Base-by-base conservation (phyloP, 1,139 yeast species). In the Debaryomyces udenii region DNA sequence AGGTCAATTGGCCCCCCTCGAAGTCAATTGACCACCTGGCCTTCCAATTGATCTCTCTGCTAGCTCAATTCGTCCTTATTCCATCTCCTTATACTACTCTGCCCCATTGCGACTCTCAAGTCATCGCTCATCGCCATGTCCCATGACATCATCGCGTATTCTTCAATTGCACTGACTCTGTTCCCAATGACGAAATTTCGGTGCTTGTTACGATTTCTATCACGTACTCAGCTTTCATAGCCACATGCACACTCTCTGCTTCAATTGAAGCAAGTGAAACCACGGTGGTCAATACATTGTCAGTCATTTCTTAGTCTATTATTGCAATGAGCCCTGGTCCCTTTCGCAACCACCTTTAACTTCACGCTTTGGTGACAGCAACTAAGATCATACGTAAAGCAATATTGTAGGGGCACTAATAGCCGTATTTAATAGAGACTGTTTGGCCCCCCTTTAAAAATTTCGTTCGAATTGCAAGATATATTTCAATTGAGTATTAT, bases 321-420 rank as follows among this genome's bases (percentile, higher is more conserved):
- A 33, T 26, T 24, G 30, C 23, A 23, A 33, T 33, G 37, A 33
- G 37, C 37, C 37, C 37, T 15, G 9, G 30, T n/a, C 11, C 14
- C 16, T 33, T 33, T 33, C 37, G 37, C 37, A 33, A 33, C 37
- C 37, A 33, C 26, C 24, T 26, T 24, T n/a, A 33, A 33, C 24
- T 33, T 33, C 37, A 33, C 37, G 37, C 26, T 33, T 27, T 23
- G 26, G 30, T 33, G 29, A 26, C 22, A 33, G 37, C 37, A 33
- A 33, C 26, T 10, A 33, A 33, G 30, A 33, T 33, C 37, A 33
- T 33, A 33, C 37, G 9, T 33, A 10, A 27, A 33, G 37, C 37
- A 33, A 33, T 33, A 33, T 15, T 10, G 30, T 32, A 32, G 11
- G 24, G 18, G 28, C 23, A 11, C 20, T 9, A 22, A 15, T 20